These are phyloP conservation scores for Globisporangium uncinulatum DNA, from an alignment of 352 stramenopile genomes.

Conservation along the genomic window DNA sequence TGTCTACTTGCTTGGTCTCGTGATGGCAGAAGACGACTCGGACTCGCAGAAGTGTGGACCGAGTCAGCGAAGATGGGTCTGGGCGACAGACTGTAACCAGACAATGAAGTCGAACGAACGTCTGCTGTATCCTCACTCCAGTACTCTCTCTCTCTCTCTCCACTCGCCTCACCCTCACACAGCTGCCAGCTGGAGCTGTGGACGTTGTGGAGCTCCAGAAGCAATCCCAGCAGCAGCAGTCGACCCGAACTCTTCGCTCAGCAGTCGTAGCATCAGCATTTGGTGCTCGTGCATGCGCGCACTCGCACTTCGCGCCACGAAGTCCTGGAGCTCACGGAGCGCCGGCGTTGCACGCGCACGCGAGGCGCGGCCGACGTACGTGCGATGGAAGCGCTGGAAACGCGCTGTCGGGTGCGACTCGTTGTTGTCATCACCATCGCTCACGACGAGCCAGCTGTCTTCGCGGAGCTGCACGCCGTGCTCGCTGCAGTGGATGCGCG, in stretches of 20 bases:
- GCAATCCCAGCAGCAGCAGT: not conserved
- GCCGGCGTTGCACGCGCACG: not conserved
- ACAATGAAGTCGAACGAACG: not conserved
- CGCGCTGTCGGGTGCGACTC: not conserved
- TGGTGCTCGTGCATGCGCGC: not conserved
- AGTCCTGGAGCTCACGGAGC: not conserved
- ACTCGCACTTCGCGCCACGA: not conserved
- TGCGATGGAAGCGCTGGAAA: not conserved
- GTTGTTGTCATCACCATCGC: not conserved
- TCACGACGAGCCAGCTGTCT: not conserved
- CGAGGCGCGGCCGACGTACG: not conserved
- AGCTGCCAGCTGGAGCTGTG: not conserved
- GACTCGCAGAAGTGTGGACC: not conserved
- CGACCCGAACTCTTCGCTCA: not conserved
- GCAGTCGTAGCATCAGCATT: not conserved
- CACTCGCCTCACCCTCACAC: not conserved
- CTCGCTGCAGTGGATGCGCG: not conserved
- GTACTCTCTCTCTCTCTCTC: too few species aligned
- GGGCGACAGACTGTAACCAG: not conserved
- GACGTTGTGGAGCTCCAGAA: not conserved
- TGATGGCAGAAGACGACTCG: not conserved
- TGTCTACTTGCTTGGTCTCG: not conserved
- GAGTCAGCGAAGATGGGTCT: too few species aligned
- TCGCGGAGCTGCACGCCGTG: not conserved
- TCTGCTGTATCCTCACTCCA: too few species aligned